Base-by-base conservation (phyloP, 83 land plant species). In the Picea abies region DNA sequence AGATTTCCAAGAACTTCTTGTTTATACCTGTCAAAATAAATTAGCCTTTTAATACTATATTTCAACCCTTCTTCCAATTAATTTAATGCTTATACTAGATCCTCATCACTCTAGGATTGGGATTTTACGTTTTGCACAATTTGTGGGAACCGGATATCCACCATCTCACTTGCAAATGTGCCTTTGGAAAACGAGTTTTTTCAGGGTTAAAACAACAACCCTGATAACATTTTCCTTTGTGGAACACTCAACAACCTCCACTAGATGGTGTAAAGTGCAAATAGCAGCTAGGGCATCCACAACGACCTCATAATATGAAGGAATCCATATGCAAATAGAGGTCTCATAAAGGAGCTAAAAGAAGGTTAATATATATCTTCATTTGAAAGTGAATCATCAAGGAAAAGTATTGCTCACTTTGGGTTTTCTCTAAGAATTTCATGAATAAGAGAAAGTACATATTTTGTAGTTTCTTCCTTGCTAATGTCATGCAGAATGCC, bases 101-200 rank as follows among this genome's bases (percentile, higher is more conserved):
- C 98, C 96, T 96, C 97, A 85, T 96, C 99, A 87, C 92, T 96
- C 96, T 96, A 96, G 71, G 96, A 96, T 63, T 93, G 96, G 62
- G 93, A 86, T 88, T 94, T 94, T 76, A 94, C 86, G 82, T 87
- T 94, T 63, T 91, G 94, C 35, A 96, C 92, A 80, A 93, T 73
- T 83, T 94, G 96, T 11, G 89, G 91, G 85, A 96, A 81, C 41
- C 96, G 96, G 84, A 94, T 89, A 81, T 92, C 93, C 60, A 96
- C 90, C 97, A 96, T 96, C 64, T 94, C 92, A 49, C 93, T 91
- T 35, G 92, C 96, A 92, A 94, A 86, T 44, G 87, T 87, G 11
- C 89, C 92, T 79, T 92, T 93, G 16, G 81, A n/a, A 10, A 95
- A 86, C 67, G 93, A 89, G 65, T 6, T 96, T 96, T 82, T 80